phyloP scores from a whole-genome alignment of 2,329 filamentous ascomycete species.

The Xylariaceae sp. region DNA sequence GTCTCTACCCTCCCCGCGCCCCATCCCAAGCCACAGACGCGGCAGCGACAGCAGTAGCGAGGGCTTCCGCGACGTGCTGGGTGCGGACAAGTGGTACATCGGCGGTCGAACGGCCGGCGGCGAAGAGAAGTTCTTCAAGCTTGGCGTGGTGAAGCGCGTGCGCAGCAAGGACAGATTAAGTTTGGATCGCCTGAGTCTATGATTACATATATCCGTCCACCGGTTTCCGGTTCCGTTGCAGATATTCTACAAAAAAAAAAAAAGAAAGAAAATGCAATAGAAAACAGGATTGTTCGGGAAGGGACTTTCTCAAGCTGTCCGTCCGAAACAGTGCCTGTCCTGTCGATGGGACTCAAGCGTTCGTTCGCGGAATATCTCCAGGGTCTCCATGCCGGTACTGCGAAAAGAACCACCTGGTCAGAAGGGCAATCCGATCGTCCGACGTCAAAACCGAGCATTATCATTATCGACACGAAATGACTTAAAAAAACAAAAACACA shows the following conservation, averaged over 20 bases:
- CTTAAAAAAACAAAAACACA: slow-evolving; percentile 1
- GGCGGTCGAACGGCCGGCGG: slow-evolving; percentile 68
- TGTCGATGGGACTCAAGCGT: too few species aligned
- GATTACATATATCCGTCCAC: slow-evolving; percentile 26
- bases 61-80: slow-evolving; percentile 66
- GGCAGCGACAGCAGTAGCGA: slow-evolving; percentile 72
- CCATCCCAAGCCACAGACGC: slow-evolving; percentile 43
- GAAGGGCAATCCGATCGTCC: not conserved
- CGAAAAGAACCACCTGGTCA: too few species aligned
- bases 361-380: too few species aligned
- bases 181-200: slow-evolving; percentile 69
- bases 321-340: not conserved
- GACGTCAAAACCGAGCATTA: not conserved
- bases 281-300: not conserved
- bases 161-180: slow-evolving; percentile 70
- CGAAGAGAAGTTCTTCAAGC: slow-evolving; percentile 77
- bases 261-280: not conserved
- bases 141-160: slow-evolving; percentile 68
- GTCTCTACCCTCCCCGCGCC: slow-evolving; percentile 28
- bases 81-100: slow-evolving; percentile 76
- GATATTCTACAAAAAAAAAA: not conserved
- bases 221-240: not conserved
- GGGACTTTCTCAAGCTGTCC: not conserved
- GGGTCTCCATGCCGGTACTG: too few species aligned
- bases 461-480: not conserved